Percentiles rank a stretch among this genome's conserved stretches.
Evolutionary conservation across 495 filamentous ascomycete genomes (phyloP).

Genomic region (Daldinia caldariorum): DNA sequence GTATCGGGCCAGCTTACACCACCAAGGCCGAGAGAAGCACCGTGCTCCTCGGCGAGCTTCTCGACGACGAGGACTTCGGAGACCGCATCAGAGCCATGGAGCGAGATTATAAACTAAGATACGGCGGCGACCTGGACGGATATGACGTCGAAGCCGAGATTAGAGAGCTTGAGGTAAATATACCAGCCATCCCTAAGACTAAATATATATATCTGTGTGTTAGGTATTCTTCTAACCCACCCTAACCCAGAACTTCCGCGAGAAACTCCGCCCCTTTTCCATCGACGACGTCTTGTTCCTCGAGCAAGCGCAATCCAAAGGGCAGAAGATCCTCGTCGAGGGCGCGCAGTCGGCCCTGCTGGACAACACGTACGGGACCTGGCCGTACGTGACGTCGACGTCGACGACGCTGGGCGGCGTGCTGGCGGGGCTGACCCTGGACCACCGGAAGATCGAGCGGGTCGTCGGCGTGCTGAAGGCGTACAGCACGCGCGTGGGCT

Average conservation of each 20-base stretch:
- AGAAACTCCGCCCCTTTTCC: constrained; percentile 71
- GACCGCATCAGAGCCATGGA: constrained; percentile 73
- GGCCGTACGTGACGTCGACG: constrained; percentile 32
- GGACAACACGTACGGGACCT: constrained; percentile 54
- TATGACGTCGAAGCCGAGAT: constrained; percentile 89
- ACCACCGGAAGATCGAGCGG: constrained; percentile 29
- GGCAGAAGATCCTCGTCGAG: constrained; percentile 79
- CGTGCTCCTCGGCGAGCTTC: constrained; percentile 78
- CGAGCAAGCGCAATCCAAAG: constrained; percentile 63
- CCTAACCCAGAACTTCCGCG: constrained; percentile 71
- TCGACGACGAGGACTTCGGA: constrained; percentile 75
- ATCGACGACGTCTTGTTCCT: constrained; percentile 75
- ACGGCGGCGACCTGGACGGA: constrained; percentile 70
- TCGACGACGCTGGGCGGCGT: constrained; percentile 36
- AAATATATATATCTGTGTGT: too few relatives aligned
- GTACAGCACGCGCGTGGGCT: constrained; percentile 76
- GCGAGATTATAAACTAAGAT: constrained; percentile 73
- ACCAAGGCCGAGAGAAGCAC: constrained; percentile 82
- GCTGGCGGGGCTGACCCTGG: constrained; percentile 31
- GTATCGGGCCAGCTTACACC: constrained; percentile 84
- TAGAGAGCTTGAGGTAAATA: constrained; percentile 38
- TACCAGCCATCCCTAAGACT: constrained; percentile 4
- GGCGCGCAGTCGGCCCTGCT: constrained; percentile 84
- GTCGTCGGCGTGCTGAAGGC: constrained; percentile 92
- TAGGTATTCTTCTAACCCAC: constrained; percentile 51